phyloP scores from a whole-genome alignment of 345 rosid species.

The Hibiscus tridactylites region DNA sequence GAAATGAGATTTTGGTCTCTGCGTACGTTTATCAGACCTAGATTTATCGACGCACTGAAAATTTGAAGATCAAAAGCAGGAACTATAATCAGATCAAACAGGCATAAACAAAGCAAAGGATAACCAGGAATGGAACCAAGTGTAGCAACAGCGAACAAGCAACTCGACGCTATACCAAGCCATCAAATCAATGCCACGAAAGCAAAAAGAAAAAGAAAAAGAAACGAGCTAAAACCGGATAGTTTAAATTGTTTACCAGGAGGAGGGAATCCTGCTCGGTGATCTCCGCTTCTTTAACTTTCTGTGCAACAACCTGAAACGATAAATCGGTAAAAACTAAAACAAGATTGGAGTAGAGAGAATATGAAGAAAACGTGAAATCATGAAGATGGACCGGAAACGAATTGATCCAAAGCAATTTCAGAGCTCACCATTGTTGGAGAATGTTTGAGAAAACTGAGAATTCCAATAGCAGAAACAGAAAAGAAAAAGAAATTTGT shows the following conservation, averaged over 20 bases:
- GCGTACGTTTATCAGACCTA: not conserved
- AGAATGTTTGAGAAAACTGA: not conserved
- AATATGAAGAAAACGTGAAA: not conserved
- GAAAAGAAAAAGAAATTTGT: not conserved
- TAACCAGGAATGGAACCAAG: not conserved
- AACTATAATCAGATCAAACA: not conserved
- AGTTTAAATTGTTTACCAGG: conserved; percentile 42
- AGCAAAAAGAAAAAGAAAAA: not conserved
- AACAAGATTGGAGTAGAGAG: not conserved
- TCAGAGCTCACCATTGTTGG: conserved; percentile 42
- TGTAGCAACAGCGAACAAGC: not conserved
- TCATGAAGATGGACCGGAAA: not conserved
- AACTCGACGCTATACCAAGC: not conserved
- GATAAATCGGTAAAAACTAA: not conserved
- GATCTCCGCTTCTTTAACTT: conserved; percentile 84
- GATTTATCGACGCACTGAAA: not conserved
- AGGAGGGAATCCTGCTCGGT: conserved; percentile 98
- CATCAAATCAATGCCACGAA: not conserved
- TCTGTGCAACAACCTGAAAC: conserved; percentile 71
- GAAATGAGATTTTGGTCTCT: not conserved
- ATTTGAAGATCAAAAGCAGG: not conserved
- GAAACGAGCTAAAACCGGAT: not conserved
- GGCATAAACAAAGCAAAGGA: not conserved
- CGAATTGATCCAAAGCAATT: conserved; percentile 7
- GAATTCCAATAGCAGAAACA: not conserved